Evolutionary conservation across 306 rosid genomes (phyloP), one percentile per base, ranked within the genome.

Genomic region (Lathyrus aphaca): DNA sequence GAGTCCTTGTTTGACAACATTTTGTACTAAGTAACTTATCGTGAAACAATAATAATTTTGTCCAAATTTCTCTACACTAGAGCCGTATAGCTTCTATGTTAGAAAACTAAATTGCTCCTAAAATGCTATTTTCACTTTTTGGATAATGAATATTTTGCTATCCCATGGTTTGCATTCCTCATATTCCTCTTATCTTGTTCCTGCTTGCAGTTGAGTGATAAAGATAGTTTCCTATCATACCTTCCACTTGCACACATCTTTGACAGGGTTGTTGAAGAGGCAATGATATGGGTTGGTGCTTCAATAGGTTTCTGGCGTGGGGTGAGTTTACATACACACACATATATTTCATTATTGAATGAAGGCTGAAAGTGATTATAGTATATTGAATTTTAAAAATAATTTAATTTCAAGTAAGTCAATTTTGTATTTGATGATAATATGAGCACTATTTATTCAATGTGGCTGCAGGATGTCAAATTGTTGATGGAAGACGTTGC

Each of bases 241-340:
- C 97, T 94, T 74, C 98, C 98, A 11, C 98, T 94, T 68, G 97
- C 98, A 6, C 98, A 94, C 73, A 94, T 84, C 77, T 90, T 94
- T 48, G 97, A 94, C 63, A 92, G 97, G 75, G 78, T 86, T 67
- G 76, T 90, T 43, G 97, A 91, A 83, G 97, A 94, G 76, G 77
- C 82, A 72, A 82, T 94, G 81, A 94, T 94, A 66, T 72, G 80
- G 84, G 74, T 65, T 10, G 97, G 97, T 14, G 97, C 87, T 70
- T 86, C 94, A 42, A 88, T 94, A 46, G 97, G 97, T 59, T 94
- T 90, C 79, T 94, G 98, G 97, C 92, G 88, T 73, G 96, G 97
- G 84, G 98, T 90, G 74, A 87, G 96, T 79, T 45, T 59, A 56
- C 6, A 3, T 25, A 55, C 2, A 49, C 1, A 46, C 21, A 14